Conservation (phyloP, 2,329 filamentous ascomycete genomes). For the Colletotrichum godetiae region DNA sequence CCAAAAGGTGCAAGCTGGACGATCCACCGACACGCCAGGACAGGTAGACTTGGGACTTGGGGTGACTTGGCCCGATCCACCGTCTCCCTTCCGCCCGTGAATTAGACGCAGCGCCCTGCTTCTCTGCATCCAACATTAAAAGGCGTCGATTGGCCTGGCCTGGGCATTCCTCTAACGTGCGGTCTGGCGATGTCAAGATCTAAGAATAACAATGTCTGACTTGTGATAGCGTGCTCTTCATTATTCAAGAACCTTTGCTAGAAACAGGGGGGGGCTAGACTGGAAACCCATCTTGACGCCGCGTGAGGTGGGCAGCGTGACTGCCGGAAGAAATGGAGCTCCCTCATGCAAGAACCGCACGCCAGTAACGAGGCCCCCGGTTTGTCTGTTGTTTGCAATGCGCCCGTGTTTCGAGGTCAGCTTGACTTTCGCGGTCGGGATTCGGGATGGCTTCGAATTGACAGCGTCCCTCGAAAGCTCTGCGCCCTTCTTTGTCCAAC, state of each 20-base stretch:
- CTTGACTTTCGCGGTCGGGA: not conserved
- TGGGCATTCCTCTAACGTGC: constrained; percentile 9
- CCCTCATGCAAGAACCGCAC: constrained; percentile 11
- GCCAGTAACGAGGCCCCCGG: not conserved
- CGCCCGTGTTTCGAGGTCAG: not conserved
- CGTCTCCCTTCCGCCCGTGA: constrained; percentile 16
- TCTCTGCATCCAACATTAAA: not conserved
- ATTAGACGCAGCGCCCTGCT: not conserved
- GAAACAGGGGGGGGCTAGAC: constrained; percentile 18
- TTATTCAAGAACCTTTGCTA: not conserved
- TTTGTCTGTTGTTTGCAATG: not conserved
- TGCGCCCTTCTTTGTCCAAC: not conserved
- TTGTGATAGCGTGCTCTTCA: not conserved
- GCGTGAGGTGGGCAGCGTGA: constrained; percentile 27
- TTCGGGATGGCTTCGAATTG: not conserved
- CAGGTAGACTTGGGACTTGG: not conserved
- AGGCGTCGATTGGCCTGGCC: constrained; percentile 10
- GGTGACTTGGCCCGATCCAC: constrained; percentile 11
- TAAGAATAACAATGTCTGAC: constrained; percentile 22
- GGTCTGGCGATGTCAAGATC: not conserved
- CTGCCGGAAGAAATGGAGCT: constrained; percentile 28
- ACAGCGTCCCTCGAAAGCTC: not conserved
- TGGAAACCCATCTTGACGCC: constrained; percentile 15
- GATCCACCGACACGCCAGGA: constrained; percentile 25
- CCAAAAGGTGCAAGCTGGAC: constrained; percentile 23